These are phyloP conservation scores for Fagopyrum homotropicum DNA, from an alignment of 148 eudicot genomes.

Conservation along the genomic window DNA sequence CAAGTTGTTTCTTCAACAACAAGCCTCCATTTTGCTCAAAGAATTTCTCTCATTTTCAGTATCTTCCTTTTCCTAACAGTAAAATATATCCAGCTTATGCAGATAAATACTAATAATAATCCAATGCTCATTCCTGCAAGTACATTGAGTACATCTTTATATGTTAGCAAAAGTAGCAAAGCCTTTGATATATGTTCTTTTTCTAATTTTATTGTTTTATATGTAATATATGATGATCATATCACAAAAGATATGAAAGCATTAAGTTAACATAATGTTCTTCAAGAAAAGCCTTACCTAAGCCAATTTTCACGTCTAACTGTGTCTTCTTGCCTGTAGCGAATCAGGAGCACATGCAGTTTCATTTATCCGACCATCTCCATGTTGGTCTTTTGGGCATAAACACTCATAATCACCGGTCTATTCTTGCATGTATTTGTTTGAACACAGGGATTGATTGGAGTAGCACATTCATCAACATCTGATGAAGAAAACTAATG, in stretches of 20 bases:
- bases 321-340: not conserved
- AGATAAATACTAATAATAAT: not conserved
- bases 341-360: constrained; percentile 3
- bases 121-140: constrained; percentile 17
- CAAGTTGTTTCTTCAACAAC: constrained; percentile 8
- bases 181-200: too few species aligned
- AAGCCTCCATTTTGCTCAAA: not conserved
- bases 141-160: not conserved
- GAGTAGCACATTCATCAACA: constrained; percentile 18
- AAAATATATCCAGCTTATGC: constrained; percentile 1
- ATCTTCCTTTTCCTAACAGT: constrained; percentile 1
- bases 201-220: too few species aligned
- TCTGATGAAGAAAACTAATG: not conserved
- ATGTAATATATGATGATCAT: too few species aligned
- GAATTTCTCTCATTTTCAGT: constrained; percentile 15
- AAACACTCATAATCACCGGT: constrained; percentile 16
- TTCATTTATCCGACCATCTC: constrained; percentile 18
- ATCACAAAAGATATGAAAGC: too few species aligned
- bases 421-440: constrained; percentile 19
- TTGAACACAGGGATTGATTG: constrained; percentile 18
- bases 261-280: too few species aligned
- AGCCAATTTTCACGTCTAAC: constrained; percentile 5
- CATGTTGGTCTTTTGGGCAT: constrained; percentile 20
- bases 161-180: too few species aligned
- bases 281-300: constrained; percentile 10